Base-by-base conservation (phyloP, 179 eudicot genomes). In the Spergularia azorica region DNA sequence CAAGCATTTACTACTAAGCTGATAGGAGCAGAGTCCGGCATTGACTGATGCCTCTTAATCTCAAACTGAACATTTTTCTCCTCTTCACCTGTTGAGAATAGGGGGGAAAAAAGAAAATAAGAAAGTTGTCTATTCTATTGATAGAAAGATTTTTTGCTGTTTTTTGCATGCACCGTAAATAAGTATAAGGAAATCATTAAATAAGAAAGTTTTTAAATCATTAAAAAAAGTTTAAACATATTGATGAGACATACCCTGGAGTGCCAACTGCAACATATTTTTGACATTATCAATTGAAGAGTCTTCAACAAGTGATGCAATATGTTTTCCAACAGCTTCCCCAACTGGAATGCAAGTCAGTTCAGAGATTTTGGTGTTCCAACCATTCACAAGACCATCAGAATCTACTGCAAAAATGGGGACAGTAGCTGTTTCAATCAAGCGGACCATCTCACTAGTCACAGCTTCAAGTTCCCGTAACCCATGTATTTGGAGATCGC, bases 361-460 rank as follows among this genome's bases (percentile, higher is more conserved):
- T 71, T 93, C 97, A 32, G 93, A 85, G 68, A 93, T 89, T 77
- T 93, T 93, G 13, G 89, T 81, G 81, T 93, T 93, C 98, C 98
- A 93, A 4, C 98, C 98, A 80, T 93, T 91, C 17, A 93, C 81
- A 48, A 79, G 66, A 41, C 96, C 95, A 83, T 91, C 90, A 52
- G 77, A 86, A 83, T 91, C 98, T 79, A 93, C 91, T 0, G 98
- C 98, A 66, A 93, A 85, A 57, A 93, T 93, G 26, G 98, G 98
- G 14, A 90, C 98, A 0, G 91, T 83, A 13, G 98, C 98, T 11
- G 98, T 93, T 76, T 93, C 98, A 75, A 93, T 93, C 86, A 93
- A 63, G 39, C 97, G 88, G 17, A 91, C 92, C 98, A 93, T 93
- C 90, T 93, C 98, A 79, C 88, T 77, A 0, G 98, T 93, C 76